These are phyloP conservation scores for Hyaloscypha hepaticicola DNA, from an alignment of 495 filamentous ascomycete genomes.

Conservation along the genomic window DNA sequence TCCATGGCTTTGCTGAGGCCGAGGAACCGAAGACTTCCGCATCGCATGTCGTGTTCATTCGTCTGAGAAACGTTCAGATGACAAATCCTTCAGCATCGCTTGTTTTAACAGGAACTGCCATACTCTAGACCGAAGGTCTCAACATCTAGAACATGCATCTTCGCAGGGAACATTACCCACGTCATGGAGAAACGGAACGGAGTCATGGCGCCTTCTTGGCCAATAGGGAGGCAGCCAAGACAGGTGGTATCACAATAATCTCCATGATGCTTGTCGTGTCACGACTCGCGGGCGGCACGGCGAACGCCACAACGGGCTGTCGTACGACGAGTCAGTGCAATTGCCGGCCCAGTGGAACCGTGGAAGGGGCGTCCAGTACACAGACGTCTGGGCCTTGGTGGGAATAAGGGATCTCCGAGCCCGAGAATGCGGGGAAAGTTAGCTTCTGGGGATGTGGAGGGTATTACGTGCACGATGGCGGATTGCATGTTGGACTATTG, in stretches of 20 bases:
- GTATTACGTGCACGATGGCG: background rate
- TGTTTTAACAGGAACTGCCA: background rate
- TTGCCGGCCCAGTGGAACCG: conserved; percentile 24
- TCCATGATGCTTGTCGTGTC: background rate
- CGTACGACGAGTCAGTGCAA: background rate
- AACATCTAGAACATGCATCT: background rate
- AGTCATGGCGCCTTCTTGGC: conserved; percentile 14
- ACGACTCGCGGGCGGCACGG: conserved; percentile 4
- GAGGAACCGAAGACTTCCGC: background rate
- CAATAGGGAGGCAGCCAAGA: background rate
- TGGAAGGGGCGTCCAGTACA: background rate
- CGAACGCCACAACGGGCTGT: background rate
- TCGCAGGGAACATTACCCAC: conserved; percentile 5
- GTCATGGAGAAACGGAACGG: conserved; percentile 27
- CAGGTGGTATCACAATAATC: background rate
- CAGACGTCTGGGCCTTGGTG: conserved; percentile 1
- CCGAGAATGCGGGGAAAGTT: conserved; percentile 24
- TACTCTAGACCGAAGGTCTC: background rate
- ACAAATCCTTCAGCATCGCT: background rate
- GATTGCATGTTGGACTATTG: background rate
- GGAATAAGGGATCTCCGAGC: background rate
- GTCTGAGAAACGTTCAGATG: background rate
- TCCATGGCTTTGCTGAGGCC: background rate
- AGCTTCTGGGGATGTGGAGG: background rate
- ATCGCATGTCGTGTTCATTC: background rate